Percentiles rank a stretch among this genome's conserved stretches.
Evolutionary conservation across 2,329 filamentous ascomycete species (phyloP).

Genomic region (Cercospora sp.): DNA sequence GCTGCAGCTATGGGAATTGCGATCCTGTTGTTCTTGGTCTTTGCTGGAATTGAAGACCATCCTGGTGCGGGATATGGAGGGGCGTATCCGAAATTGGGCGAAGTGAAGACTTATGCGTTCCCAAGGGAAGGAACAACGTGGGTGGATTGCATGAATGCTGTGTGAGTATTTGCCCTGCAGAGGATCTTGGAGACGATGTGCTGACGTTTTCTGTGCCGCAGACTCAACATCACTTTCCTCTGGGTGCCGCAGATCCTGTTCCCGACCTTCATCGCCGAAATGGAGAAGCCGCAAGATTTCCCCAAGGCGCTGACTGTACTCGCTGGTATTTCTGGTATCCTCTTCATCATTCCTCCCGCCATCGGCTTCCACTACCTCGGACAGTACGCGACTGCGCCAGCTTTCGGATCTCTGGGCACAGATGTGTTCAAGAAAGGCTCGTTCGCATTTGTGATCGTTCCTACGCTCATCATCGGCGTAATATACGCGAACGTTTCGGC

Average conservation of each 20-base stretch:
- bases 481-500: conserved; percentile 53
- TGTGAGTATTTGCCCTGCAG: too few species aligned
- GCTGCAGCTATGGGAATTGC: conserved; percentile 52
- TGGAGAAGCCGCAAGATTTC: conserved; percentile 53
- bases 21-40: conserved; percentile 53
- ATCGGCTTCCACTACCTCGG: conserved; percentile 53
- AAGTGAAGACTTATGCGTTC: conserved; percentile 51
- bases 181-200: too few species aligned
- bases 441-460: conserved; percentile 55
- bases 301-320: conserved; percentile 53
- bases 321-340: conserved; percentile 46
- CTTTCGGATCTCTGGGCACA: conserved; percentile 50
- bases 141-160: conserved; percentile 52
- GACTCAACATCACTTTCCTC: conserved; percentile 48
- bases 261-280: conserved; percentile 54
- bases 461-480: conserved; percentile 51
- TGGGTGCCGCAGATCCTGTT: conserved; percentile 56
- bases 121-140: conserved; percentile 50
- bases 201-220: too few species aligned
- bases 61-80: conserved; percentile 51
- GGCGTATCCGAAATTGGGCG: conserved; percentile 47
- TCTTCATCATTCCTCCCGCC: conserved; percentile 53
- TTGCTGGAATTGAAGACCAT: conserved; percentile 48
- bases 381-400: conserved; percentile 53
- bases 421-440: conserved; percentile 51